phyloP scores from a whole-genome alignment of 352 stramenopile genomes.

The Pythium utonaiense region DNA sequence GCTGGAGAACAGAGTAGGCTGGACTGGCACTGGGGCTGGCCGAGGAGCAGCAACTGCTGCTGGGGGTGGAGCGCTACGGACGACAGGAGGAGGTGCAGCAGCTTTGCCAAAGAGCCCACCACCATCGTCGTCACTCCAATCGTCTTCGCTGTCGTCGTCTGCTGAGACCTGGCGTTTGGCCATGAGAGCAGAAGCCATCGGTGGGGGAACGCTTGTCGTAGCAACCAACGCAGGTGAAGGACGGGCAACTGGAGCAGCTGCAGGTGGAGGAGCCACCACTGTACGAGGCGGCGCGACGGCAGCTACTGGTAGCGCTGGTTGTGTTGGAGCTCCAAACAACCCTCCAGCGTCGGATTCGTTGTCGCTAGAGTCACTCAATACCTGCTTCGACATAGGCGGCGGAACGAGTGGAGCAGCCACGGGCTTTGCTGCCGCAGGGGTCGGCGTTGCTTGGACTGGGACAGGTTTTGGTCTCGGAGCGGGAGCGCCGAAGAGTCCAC shows the following conservation, averaged over 20 bases:
- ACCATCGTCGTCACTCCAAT: conserved; percentile 58
- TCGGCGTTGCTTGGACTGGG: conserved; percentile 1
- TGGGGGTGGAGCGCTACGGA: conserved; percentile 13
- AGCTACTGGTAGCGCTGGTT: conserved; percentile 1
- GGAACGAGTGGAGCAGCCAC: conserved; percentile 2
- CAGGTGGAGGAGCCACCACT: conserved; percentile 2
- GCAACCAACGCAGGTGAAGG: conserved; percentile 9
- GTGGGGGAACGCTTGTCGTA: conserved; percentile 21
- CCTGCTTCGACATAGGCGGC: conserved; percentile 16
- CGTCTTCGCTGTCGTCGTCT: conserved; percentile 43
- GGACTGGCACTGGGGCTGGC: conserved; percentile 9
- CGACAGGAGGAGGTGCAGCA: not conserved
- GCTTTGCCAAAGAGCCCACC: conserved; percentile 48
- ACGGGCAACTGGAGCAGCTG: conserved; percentile 1
- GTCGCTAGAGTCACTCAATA: conserved; percentile 53
- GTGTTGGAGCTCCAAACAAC: conserved; percentile 47
- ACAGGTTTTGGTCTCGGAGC: conserved; percentile 21
- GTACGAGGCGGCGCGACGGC: not conserved
- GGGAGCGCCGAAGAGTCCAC: conserved; percentile 33
- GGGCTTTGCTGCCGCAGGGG: not conserved
- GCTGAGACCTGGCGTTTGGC: conserved; percentile 36
- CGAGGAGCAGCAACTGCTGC: conserved; percentile 2
- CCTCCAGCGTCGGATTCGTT: conserved; percentile 52
- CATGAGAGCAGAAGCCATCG: conserved; percentile 35
- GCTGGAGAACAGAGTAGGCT: conserved; percentile 10